Evolutionary conservation across 345 rosid species (phyloP), one percentile per base, ranked within the genome.

Genomic region (Toxicodendron radicans): DNA sequence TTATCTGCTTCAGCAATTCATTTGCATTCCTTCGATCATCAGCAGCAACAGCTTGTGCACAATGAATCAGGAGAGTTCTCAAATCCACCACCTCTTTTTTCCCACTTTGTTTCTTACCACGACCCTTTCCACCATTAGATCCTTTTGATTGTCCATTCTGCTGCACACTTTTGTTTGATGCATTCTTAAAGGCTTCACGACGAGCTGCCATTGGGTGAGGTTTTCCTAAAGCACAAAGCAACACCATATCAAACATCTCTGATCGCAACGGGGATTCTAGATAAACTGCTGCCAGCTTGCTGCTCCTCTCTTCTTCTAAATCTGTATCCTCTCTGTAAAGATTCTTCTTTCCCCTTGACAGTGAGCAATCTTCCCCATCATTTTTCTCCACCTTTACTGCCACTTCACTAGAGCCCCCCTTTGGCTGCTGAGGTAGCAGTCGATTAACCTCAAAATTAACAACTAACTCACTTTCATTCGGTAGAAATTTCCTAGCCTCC

Each of bases 1-100:
- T 81, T 33, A 95, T 91, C 87, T 90, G 93, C 84, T 87, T 90
- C 78, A 95, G 74, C 24, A 95, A 76, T 82, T 91, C 90, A 74
- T 79, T 82, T 17, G 97, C 88, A 78, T 80, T 88, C 63, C 87
- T 80, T 13, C 75, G 74, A 53, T 90, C 94, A 79, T 90, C 91
- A 21, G 89, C 78, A 4, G 99, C 97, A 83, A 90, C 87, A 52
- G 94, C 90, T 81, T 92, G 97, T 18, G 98, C 97, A 81, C 98
- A 96, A 62, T 81, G 85, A 79, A 89, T 85, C 78, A 93, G 63
- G 5, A 92, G 87, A 53, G 90, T 83, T 78, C 99, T 87, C 80
- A 93, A 85, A 80, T 96, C 99, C 72, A 93, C 88, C 60, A 90
- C 92, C 80, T 91, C 92, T 63, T 57, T 87, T 77, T 83, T 90